A percentile compares a stretch with the other conserved stretches of the same genome.
Conservation (phyloP, 2,329 filamentous ascomycete genomes). For the Sordariomycetes sp. region DNA sequence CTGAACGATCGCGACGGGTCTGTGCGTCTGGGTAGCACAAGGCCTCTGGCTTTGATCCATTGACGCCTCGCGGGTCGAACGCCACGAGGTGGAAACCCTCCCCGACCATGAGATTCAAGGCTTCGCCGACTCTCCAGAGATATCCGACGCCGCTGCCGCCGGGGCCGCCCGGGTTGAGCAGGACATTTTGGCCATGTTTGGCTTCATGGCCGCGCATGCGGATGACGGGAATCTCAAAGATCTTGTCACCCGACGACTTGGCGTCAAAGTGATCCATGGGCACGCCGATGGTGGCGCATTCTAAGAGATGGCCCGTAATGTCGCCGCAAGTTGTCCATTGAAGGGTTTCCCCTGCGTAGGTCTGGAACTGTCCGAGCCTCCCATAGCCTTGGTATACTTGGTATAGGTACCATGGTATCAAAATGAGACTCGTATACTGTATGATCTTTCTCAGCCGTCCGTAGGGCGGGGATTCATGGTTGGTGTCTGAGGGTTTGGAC, state of each 20-base stretch:
- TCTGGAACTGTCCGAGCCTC: no score
- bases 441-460: no score
- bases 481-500: no score
- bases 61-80: conserved; percentile 38
- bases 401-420: no score
- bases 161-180: conserved; percentile 39
- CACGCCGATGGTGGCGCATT: conserved; percentile 33
- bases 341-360: conserved; percentile 26
- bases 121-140: conserved; percentile 22
- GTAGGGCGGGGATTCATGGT: no score
- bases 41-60: conserved; percentile 17
- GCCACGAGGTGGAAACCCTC: conserved; percentile 35
- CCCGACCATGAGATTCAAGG: conserved; percentile 24
- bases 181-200: conserved; percentile 24
- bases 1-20: conserved; percentile 12
- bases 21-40: conserved; percentile 28
- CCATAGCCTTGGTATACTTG: no score
- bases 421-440: no score
- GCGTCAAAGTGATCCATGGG: conserved; percentile 36
- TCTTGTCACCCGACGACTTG: conserved; percentile 20
- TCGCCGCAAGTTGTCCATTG: conserved; percentile 28
- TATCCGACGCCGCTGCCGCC: conserved; percentile 31
- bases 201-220: conserved; percentile 32
- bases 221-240: conserved; percentile 33
- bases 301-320: conserved; percentile 23